Conservation (phyloP, 805 yeast species). For the Candida ovalis region DNA sequence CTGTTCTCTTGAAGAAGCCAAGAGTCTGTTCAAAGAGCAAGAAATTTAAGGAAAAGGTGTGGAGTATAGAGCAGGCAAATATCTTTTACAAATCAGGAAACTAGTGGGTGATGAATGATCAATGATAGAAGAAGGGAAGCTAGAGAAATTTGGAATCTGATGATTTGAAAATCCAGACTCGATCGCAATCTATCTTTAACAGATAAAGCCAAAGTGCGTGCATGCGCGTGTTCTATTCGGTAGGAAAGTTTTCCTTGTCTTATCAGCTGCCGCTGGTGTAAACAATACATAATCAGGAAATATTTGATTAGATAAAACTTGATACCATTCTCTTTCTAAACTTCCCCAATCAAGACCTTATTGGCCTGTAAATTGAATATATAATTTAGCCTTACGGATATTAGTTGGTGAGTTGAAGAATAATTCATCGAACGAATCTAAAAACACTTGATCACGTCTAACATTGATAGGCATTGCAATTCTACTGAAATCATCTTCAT, state of each 20-base stretch:
- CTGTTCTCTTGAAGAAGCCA: too few relatives aligned
- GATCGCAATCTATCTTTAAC: too few relatives aligned
- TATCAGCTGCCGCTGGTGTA: conserved; percentile 86
- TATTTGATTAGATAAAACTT: conserved; percentile 89
- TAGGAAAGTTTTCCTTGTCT: conserved; percentile 91
- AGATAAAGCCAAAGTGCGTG: too few relatives aligned
- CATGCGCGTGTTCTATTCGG: conserved; percentile 90
- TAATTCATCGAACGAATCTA: conserved; percentile 81
- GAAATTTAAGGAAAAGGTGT: too few relatives aligned
- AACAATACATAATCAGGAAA: conserved; percentile 93
- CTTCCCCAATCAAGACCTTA: conserved; percentile 99
- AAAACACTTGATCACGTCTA: conserved; percentile 84
- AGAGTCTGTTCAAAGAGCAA: too few relatives aligned
- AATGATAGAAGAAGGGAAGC: too few relatives aligned
- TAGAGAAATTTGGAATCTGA: too few relatives aligned
- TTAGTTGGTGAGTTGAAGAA: conserved; percentile 76
- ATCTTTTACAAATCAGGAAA: too few relatives aligned
- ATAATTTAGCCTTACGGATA: conserved; percentile 67
- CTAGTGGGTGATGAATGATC: too few relatives aligned
- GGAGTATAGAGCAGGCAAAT: too few relatives aligned
- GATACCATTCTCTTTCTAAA: conserved; percentile 95
- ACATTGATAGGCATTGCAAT: conserved; percentile 61
- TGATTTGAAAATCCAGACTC: too few relatives aligned
- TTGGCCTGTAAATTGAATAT: conserved; percentile 85
- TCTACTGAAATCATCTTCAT: conserved; percentile 40